Evolutionary conservation across 73 alveolate genomes (phyloP).

Genomic region (Durusdinium trenchii): DNA sequence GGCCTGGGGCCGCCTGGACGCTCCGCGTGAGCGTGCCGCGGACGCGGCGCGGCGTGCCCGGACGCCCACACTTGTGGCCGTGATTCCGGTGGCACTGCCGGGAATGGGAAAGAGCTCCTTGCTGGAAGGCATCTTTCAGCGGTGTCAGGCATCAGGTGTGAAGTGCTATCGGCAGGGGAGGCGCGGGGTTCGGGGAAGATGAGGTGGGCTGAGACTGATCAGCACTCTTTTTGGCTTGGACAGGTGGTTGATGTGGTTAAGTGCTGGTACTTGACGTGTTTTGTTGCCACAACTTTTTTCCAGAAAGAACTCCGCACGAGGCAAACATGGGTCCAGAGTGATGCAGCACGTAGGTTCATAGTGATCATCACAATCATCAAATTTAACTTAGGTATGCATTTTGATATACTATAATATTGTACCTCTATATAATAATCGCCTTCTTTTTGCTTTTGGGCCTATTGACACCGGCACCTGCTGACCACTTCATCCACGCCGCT

Average conservation of each 20-base stretch:
- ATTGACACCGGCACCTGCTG: too few relatives aligned
- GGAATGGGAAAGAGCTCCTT: slow-evolving; percentile 82
- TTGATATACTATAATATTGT: too few relatives aligned
- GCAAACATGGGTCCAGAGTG: too few relatives aligned
- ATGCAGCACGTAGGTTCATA: too few relatives aligned
- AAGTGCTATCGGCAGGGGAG: slow-evolving; percentile 65
- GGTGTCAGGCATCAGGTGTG: not conserved
- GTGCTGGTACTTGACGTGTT: too few relatives aligned
- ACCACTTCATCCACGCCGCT: too few relatives aligned
- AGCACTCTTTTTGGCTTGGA: not conserved
- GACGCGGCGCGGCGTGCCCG: not conserved
- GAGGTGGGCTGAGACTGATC: not conserved
- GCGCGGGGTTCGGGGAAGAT: not conserved
- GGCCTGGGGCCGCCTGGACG: slow-evolving; percentile 15
- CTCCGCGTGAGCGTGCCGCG: not conserved
- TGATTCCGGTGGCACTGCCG: slow-evolving; percentile 35
- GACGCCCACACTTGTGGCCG: not conserved
- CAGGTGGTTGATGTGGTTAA: not conserved
- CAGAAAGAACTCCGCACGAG: too few relatives aligned
- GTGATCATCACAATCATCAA: too few relatives aligned
- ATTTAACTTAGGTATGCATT: too few relatives aligned
- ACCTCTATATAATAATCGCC: too few relatives aligned
- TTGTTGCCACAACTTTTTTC: not conserved
- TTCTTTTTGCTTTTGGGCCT: too few relatives aligned
- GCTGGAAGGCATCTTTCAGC: slow-evolving; percentile 31